Evolutionary conservation across 495 filamentous ascomycete genomes (phyloP).

Genomic region (Umbilicaria muhlenbergii): DNA sequence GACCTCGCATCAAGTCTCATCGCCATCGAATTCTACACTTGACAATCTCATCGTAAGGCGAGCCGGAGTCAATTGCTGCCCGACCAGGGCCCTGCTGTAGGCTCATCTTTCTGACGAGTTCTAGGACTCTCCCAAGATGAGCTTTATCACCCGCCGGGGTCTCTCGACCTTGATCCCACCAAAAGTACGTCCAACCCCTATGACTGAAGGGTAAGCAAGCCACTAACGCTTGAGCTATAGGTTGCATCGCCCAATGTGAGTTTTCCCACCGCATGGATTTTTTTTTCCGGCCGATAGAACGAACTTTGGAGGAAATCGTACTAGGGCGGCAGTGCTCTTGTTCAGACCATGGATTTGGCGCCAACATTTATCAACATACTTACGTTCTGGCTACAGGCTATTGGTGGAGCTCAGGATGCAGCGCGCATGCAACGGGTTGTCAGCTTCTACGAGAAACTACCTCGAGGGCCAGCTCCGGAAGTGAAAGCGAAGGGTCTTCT

Average conservation of each 20-base stretch:
- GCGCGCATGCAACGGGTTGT: conserved; percentile 91
- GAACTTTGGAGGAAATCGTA: too few species aligned
- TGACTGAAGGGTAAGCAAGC: not conserved
- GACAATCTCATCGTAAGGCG: too few species aligned
- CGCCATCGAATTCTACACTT: too few species aligned
- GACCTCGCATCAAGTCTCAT: too few species aligned
- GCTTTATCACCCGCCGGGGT: conserved; percentile 70
- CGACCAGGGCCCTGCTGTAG: not conserved
- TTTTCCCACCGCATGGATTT: conserved; percentile 4
- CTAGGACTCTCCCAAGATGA: conserved; percentile 53
- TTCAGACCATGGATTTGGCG: too few species aligned
- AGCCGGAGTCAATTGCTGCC: too few species aligned
- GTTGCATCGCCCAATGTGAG: conserved; percentile 90
- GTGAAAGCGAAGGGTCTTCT: conserved; percentile 63
- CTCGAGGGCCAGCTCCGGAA: conserved; percentile 72
- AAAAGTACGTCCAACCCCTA: conserved; percentile 48
- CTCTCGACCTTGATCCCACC: conserved; percentile 97
- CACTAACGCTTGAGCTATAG: conserved; percentile 27
- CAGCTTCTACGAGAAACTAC: conserved; percentile 95
- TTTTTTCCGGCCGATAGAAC: not conserved
- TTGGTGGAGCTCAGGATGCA: conserved; percentile 87
- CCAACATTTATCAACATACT: not conserved
- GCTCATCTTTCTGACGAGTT: conserved; percentile 11
- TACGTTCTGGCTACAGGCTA: conserved; percentile 38
- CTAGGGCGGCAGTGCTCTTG: too few species aligned